These are phyloP conservation scores for Albugo candida DNA, from an alignment of 352 stramenopile genomes.

Conservation along the genomic window DNA sequence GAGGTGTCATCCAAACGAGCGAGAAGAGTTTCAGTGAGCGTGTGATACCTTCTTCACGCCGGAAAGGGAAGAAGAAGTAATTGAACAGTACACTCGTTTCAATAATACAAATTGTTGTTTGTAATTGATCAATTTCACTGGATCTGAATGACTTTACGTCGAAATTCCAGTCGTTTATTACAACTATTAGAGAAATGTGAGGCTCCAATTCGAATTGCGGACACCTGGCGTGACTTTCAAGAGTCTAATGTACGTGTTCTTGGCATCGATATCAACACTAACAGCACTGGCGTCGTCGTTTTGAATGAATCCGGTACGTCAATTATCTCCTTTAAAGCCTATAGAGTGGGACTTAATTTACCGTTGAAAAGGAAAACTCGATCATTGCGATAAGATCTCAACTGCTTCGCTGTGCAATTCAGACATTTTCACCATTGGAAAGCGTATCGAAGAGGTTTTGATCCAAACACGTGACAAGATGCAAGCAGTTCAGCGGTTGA, in stretches of 20 bases:
- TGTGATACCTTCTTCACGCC: no score
- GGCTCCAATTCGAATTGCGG: no score
- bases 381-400: slow-evolving; percentile 32
- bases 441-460: slow-evolving; percentile 24
- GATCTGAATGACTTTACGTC: no score
- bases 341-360: background rate
- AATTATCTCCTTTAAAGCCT: background rate
- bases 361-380: slow-evolving; percentile 13
- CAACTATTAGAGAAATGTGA: no score
- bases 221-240: no score
- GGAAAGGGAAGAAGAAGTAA: no score
- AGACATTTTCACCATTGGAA: slow-evolving; percentile 41
- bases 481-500: background rate
- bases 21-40: no score
- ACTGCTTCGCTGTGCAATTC: slow-evolving; percentile 38
- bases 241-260: slow-evolving; percentile 23
- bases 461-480: slow-evolving; percentile 12
- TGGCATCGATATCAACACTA: slow-evolving; percentile 71
- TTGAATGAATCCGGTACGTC: slow-evolving; percentile 18
- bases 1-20: no score
- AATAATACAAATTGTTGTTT: no score
- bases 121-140: no score
- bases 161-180: no score
- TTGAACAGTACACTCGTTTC: no score
- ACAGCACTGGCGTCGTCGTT: slow-evolving; percentile 53